Base-by-base conservation (phyloP, 1,139 yeast genomes). In the Candida dubliniensis region DNA sequence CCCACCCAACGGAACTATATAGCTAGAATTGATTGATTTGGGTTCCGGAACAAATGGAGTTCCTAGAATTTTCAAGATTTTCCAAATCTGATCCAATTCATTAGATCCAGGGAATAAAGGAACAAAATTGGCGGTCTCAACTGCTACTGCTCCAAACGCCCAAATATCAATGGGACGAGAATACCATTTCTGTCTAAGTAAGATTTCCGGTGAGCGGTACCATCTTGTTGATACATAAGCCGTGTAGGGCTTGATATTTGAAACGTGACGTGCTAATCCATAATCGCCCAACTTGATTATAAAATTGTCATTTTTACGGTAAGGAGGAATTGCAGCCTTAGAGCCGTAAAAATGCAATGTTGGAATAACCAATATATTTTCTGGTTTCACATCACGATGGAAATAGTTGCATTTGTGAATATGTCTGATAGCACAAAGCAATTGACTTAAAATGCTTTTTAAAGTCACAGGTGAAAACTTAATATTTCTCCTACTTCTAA, bases 121-220 rank as follows among this genome's bases (percentile, higher is more conserved):
- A 34, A 72, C 62, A 53, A 87, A 81, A 36, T 82, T 82, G 15
- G 89, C 86, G 38, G 88, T 70, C 63, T 93, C 99, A 6, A 81
- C 81, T 0, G 93, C 91, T 39, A 93, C 88, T 26, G 85, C 76
- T 1, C 96, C 97, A 67, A 89, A 87, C 0, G 98, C 96, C 98
- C 98, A 93, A 34, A 91, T 79, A 68, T 93, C 99, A 35, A 89
- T 80, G 0, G 96, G 90, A 42, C 71, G 76, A 0, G 93, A 80
- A 61, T 93, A 89, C 54, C 66, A 66, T 8, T 76, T 75, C 50
- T 79, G 79, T 49, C 93, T 75, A 46, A 93, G 70, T 36, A 93
- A 71, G 36, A 93, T 85, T 63, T 93, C 99, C 0, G 99, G 99
- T 0, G 97, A 84, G 48, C 99, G 74, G 61, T 93, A 93, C 98